Evolutionary conservation across 441 rosid species (phyloP).

Genomic region (Mallotus repandus): DNA sequence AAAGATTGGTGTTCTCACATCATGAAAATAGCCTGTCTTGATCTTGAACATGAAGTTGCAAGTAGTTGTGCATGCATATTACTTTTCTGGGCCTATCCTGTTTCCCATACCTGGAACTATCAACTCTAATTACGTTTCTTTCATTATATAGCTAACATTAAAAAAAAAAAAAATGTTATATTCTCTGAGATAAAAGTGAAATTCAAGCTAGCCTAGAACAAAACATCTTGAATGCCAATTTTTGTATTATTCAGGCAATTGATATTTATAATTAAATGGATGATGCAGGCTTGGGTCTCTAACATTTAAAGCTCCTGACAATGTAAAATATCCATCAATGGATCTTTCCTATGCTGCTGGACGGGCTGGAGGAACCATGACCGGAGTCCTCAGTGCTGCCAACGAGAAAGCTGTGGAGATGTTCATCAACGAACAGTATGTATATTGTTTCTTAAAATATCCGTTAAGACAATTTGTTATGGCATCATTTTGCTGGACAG

Average conservation of each 20-base stretch:
- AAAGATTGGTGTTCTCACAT: neutral
- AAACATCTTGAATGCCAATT: neutral
- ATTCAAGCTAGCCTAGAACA: neutral
- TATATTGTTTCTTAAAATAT: slow-evolving; percentile 5
- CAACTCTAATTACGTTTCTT: too few relatives aligned
- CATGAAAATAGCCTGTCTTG: neutral
- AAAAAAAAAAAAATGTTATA: too few relatives aligned
- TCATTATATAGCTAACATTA: too few relatives aligned
- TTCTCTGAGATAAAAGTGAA: too few relatives aligned
- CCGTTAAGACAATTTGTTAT: neutral
- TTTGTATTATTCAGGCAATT: neutral
- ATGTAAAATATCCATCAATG: slow-evolving; percentile 88
- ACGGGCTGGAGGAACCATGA: slow-evolving; percentile 96
- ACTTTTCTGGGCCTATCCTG: neutral
- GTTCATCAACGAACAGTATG: slow-evolving; percentile 85
- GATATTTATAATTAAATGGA: neutral
- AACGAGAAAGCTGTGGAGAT: slow-evolving; percentile 91
- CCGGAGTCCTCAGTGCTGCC: slow-evolving; percentile 97
- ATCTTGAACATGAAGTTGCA: neutral
- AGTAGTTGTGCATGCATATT: neutral
- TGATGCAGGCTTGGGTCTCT: slow-evolving; percentile 73
- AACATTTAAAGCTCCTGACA: slow-evolving; percentile 85
- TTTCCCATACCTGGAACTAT: neutral
- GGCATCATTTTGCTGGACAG: neutral
- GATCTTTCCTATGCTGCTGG: slow-evolving; percentile 93